Evolutionary conservation across 345 rosid genomes (phyloP).

Genomic region (Murraya paniculata): DNA sequence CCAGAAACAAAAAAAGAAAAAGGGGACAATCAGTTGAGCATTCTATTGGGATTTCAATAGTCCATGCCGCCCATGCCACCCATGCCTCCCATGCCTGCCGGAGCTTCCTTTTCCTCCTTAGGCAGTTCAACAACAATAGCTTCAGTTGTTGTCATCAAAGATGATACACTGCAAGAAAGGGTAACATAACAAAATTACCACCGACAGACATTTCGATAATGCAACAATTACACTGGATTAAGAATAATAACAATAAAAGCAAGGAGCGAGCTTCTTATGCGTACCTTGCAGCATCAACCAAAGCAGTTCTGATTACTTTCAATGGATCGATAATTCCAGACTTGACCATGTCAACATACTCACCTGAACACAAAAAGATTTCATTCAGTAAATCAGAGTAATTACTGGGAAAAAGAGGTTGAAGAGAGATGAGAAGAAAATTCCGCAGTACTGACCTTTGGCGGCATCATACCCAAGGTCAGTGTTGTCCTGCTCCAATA

Average conservation of each 20-base stretch:
- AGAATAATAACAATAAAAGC: too few relatives aligned
- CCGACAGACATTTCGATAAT: neutral
- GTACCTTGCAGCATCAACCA: conserved; percentile 94
- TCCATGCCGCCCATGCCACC: conserved; percentile 89
- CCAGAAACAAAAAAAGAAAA: too few relatives aligned
- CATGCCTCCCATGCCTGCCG: conserved; percentile 48
- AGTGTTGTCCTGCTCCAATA: conserved; percentile 76
- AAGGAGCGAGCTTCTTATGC: neutral
- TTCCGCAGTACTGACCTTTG: conserved; percentile 54
- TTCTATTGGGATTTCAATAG: conserved; percentile 35
- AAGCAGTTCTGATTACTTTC: conserved; percentile 94
- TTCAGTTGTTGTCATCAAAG: conserved; percentile 93
- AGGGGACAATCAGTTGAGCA: neutral
- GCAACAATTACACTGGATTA: neutral
- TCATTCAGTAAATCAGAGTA: neutral
- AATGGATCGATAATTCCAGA: conserved; percentile 90
- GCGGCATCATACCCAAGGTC: conserved; percentile 98
- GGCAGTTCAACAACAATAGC: conserved; percentile 86
- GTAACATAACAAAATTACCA: neutral
- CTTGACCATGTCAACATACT: conserved; percentile 92
- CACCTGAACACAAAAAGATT: conserved; percentile 43
- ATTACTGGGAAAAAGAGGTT: neutral
- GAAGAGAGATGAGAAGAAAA: neutral
- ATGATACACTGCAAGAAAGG: conserved; percentile 57
- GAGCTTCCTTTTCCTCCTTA: conserved; percentile 64